Percentiles rank a stretch among this genome's conserved stretches.
Conservation (phyloP, 1,284 basidiomycete species). For the Pseudozyma thailandica region DNA sequence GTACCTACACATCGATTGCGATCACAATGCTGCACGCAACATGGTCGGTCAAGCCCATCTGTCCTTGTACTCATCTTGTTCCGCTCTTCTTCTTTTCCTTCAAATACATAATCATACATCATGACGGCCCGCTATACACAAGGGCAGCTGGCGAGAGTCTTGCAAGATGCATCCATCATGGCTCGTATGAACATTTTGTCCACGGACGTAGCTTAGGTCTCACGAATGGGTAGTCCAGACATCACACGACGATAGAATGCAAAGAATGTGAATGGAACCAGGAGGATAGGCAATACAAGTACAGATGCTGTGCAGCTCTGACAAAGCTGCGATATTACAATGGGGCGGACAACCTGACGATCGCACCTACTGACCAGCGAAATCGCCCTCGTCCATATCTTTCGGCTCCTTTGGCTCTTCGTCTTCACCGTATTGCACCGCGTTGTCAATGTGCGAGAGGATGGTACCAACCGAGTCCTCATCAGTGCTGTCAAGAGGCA, state of each 20-base stretch:
- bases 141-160: too few relatives aligned
- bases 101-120: too few relatives aligned
- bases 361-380: slow-evolving; percentile 14
- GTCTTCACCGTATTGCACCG: slow-evolving; percentile 79
- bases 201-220: too few relatives aligned
- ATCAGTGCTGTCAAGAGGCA: slow-evolving; percentile 89
- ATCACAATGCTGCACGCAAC: too few relatives aligned
- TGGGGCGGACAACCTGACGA: background rate
- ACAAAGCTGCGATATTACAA: background rate
- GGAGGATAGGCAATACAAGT: slow-evolving; percentile 12
- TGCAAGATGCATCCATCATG: too few relatives aligned
- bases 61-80: too few relatives aligned
- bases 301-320: slow-evolving; percentile 1
- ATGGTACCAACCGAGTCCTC: slow-evolving; percentile 90
- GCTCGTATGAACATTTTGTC: too few relatives aligned
- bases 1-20: too few relatives aligned
- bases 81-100: too few relatives aligned
- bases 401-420: slow-evolving; percentile 67
- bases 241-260: background rate
- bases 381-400: slow-evolving; percentile 64
- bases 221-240: too few relatives aligned
- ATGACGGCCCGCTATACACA: too few relatives aligned
- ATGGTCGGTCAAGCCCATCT: too few relatives aligned
- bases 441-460: slow-evolving; percentile 94
- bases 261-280: background rate